phyloP scores from a whole-genome alignment of 768 basidiomycete genomes.

The Naganishia friedmannii region DNA sequence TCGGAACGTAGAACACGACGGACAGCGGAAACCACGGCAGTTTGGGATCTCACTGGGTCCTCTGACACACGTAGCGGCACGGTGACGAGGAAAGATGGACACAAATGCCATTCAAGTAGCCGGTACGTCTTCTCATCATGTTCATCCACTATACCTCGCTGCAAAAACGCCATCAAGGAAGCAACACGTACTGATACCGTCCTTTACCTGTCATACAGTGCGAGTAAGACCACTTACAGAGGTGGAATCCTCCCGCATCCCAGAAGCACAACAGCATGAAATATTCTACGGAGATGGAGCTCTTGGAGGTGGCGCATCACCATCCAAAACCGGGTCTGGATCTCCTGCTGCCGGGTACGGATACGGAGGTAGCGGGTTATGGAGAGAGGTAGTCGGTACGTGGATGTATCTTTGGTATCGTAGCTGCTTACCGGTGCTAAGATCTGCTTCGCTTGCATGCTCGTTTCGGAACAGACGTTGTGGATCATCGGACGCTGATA shows the following conservation, averaged over 20 bases:
- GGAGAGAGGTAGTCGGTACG: conserved; percentile 50
- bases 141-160: neutral
- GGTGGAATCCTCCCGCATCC: conserved; percentile 80
- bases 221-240: conserved; percentile 83
- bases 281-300: conserved; percentile 79
- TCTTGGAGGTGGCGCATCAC: conserved; percentile 57
- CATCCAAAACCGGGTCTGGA: conserved; percentile 20
- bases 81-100: conserved; percentile 33
- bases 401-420: neutral
- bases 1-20: too few species aligned
- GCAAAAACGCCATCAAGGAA: neutral
- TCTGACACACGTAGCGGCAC: neutral
- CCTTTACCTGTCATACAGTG: conserved; percentile 57
- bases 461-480: conserved; percentile 59
- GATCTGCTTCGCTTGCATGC: neutral
- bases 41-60: neutral
- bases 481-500: conserved; percentile 90
- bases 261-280: conserved; percentile 62
- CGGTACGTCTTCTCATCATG: conserved; percentile 36
- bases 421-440: neutral
- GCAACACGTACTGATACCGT: neutral
- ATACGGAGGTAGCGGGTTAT: conserved; percentile 33
- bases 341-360: conserved; percentile 10
- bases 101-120: conserved; percentile 48
- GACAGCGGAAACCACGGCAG: neutral